Base-by-base conservation (phyloP, 306 rosid genomes). In the Castanospermum australe region DNA sequence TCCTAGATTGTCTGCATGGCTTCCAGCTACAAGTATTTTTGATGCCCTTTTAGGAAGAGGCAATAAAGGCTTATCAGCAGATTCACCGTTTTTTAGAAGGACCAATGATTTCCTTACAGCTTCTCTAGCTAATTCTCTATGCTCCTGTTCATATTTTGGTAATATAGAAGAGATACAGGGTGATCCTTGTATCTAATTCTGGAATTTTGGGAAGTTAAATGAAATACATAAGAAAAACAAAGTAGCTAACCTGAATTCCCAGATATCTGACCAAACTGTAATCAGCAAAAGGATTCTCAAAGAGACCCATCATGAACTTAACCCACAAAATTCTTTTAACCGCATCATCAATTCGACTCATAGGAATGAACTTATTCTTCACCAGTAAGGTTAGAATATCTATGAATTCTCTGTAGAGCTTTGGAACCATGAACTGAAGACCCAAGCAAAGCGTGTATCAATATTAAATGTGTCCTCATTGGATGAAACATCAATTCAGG, bases 1-100 rank as follows among this genome's bases (percentile, higher is more conserved):
- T 47, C 90, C 90, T 12, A 87, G 82, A 78, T 87, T 87, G 84
- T 87, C 81, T 5, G 90, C 90, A 84, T 87, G 87, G 71, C 80
- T 87, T 81, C 90, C 90, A 9, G 90, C 86, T 6, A 87, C 90
- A 68, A 87, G 90, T 61, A 87, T 81, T 70, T 84, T 87, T 9
- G 83, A 67, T 2, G 67, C 83, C 78, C 18, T 87, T 69, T 57
- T 84, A 41, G 84, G 82, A 78, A 87, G 86, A 54, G 90, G 90
- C 61, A 87, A 65, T 24, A 87, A 14, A 62, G 82, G 86, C 25
- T 55, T 18, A 17, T 56, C 84, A 22, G 36, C 65, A 78, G 76
- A 24, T 81, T 73, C 67, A 13, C 90, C 86, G 14, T 87, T 87
- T 85, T 84, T 87, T 0, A 87, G 77, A 63, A 87, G 84, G 70